Percentiles rank a stretch among this genome's conserved stretches.
These are phyloP conservation scores for Monilinia fructicola DNA, from an alignment of 2,329 filamentous ascomycete species.

Conservation along the genomic window DNA sequence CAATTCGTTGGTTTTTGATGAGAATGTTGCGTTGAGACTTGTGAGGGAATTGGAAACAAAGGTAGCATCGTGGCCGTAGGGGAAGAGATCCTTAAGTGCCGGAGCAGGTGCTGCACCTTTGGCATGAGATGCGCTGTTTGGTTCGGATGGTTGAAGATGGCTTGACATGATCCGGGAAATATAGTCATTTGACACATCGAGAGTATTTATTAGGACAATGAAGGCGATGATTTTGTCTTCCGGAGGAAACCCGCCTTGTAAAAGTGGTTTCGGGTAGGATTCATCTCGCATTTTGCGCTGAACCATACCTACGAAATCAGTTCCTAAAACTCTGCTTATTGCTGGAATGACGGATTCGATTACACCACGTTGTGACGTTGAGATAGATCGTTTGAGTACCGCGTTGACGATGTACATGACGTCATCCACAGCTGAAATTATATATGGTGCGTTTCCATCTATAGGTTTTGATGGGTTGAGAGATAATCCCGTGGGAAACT, in stretches of 20 bases:
- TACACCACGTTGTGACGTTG: slow-evolving; percentile 79
- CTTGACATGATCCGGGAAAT: slow-evolving; percentile 78
- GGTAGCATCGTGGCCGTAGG: slow-evolving; percentile 72
- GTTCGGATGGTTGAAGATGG: slow-evolving; percentile 52
- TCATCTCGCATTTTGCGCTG: slow-evolving; percentile 98
- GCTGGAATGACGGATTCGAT: slow-evolving; percentile 76
- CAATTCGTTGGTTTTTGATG: slow-evolving; percentile 76
- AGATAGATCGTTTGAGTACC: slow-evolving; percentile 80
- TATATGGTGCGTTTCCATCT: slow-evolving; percentile 78
- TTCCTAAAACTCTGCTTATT: slow-evolving; percentile 74
- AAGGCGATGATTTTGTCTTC: slow-evolving; percentile 89
- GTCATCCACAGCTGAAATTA: slow-evolving; percentile 94
- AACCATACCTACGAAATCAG: slow-evolving; percentile 94
- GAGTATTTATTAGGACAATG: slow-evolving; percentile 90
- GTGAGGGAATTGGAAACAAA: slow-evolving; percentile 69
- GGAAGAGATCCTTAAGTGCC: slow-evolving; percentile 65
- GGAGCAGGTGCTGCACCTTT: slow-evolving; percentile 15
- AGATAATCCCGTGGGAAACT: slow-evolving; percentile 76
- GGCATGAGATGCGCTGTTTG: slow-evolving; percentile 5
- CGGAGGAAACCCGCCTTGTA: slow-evolving; percentile 79
- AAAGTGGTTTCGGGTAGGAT: slow-evolving; percentile 76
- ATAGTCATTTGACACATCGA: slow-evolving; percentile 91
- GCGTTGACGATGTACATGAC: slow-evolving; percentile 99
- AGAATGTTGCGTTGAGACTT: slow-evolving; percentile 69
- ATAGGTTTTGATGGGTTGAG: slow-evolving; percentile 71